phyloP scores from a whole-genome alignment of 345 rosid species.

The Orychophragmus violaceus region DNA sequence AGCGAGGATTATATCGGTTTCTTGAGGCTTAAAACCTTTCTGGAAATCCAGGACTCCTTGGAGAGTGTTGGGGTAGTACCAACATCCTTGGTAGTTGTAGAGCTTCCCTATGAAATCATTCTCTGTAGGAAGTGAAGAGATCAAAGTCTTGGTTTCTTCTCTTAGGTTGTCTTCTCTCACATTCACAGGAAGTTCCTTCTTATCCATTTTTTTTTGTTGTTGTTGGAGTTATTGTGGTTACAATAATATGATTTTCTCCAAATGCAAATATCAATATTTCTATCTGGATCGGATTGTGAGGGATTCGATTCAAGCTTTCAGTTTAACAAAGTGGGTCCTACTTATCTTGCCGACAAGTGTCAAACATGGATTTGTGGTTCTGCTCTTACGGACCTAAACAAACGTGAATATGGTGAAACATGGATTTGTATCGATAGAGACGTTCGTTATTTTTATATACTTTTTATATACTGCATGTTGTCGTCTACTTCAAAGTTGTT shows the following conservation, averaged over 20 bases:
- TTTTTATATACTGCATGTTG: too few species aligned
- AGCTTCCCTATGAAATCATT: conserved; percentile 27
- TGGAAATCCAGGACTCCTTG: conserved; percentile 36
- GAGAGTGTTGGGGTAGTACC: conserved; percentile 27
- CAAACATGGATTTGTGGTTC: too few species aligned
- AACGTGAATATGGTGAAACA: too few species aligned
- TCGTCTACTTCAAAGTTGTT: too few species aligned
- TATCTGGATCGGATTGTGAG: too few species aligned
- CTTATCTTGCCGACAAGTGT: too few species aligned
- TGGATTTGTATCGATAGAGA: too few species aligned
- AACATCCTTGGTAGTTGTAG: conserved; percentile 43
- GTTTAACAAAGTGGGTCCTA: too few species aligned
- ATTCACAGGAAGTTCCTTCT: not conserved
- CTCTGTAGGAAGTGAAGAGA: conserved; percentile 32
- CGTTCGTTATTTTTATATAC: too few species aligned
- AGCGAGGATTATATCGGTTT: conserved; percentile 11
- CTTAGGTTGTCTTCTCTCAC: conserved; percentile 15
- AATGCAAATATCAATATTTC: not conserved
- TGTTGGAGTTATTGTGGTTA: not conserved
- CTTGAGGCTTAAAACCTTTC: conserved; percentile 30
- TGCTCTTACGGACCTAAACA: too few species aligned
- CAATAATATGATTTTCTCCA: not conserved
- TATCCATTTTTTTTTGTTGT: not conserved
- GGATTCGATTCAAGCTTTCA: too few species aligned
- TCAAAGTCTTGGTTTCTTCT: conserved; percentile 19